Percentiles rank a stretch among this genome's conserved stretches.
phyloP scores from a whole-genome alignment of 1,284 basidiomycete genomes.

The Boletellus sp. region DNA sequence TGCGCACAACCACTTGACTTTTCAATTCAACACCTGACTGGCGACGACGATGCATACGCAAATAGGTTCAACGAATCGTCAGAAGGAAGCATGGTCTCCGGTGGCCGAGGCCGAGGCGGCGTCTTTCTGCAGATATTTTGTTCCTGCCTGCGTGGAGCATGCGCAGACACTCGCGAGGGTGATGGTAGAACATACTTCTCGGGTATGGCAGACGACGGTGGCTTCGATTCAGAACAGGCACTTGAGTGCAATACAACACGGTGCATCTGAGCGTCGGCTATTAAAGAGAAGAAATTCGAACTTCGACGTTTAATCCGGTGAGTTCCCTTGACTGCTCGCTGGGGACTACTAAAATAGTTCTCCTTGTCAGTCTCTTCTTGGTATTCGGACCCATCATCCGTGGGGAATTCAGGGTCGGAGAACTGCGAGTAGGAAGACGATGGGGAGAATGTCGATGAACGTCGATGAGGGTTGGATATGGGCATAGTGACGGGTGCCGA shows the following conservation, averaged over 20 bases:
- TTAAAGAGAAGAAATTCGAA: constrained; percentile 40
- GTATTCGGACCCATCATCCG: constrained; percentile 25
- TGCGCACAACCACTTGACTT: not conserved
- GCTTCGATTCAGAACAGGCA: constrained; percentile 5
- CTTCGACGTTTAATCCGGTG: constrained; percentile 15
- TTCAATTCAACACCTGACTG: constrained; percentile 17
- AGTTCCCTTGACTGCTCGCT: constrained; percentile 1
- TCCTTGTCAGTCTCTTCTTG: constrained; percentile 27
- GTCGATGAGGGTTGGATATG: constrained; percentile 1
- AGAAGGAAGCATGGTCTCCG: constrained; percentile 30
- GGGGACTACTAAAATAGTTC: constrained; percentile 16
- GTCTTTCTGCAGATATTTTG: constrained; percentile 6
- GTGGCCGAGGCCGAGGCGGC: constrained; percentile 9
- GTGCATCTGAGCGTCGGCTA: constrained; percentile 44
- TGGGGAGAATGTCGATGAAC: constrained; percentile 9
- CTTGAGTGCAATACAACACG: constrained; percentile 37
- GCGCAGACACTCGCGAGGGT: constrained; percentile 15
- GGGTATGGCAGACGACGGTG: constrained; percentile 11
- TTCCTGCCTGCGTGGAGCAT: constrained; percentile 13
- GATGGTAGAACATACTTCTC: constrained; percentile 13
- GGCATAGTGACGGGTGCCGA: constrained; percentile 3
- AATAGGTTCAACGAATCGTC: constrained; percentile 54
- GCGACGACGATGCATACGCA: constrained; percentile 36
- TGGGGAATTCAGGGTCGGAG: constrained; percentile 18
- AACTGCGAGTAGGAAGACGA: constrained; percentile 12